Percentiles rank a stretch among this genome's conserved stretches.
Evolutionary conservation across 202 grass and related monocot genomes (phyloP).

Genomic region (Saccharum hybrid): DNA sequence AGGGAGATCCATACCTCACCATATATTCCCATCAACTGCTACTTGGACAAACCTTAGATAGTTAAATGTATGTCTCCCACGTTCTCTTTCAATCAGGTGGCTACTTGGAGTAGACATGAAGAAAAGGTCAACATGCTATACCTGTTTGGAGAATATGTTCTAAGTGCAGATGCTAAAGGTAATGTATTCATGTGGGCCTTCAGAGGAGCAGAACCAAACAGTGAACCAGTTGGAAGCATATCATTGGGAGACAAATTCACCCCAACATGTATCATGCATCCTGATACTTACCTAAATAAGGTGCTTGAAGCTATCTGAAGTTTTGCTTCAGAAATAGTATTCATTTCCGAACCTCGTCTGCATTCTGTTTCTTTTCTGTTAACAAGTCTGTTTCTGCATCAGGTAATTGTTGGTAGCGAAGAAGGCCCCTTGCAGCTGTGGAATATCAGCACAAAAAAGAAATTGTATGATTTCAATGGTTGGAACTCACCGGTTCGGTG

Average conservation of each 20-base stretch:
- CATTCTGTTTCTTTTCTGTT: slow-evolving; percentile 35
- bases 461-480: slow-evolving; percentile 87
- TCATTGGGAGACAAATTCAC: slow-evolving; percentile 70
- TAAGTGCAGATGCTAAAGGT: slow-evolving; percentile 84
- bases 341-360: neutral
- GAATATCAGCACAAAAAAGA: slow-evolving; percentile 90
- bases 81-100: slow-evolving; percentile 60
- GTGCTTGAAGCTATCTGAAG: slow-evolving; percentile 49
- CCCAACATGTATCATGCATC: slow-evolving; percentile 89
- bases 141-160: slow-evolving; percentile 79
- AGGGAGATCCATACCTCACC: slow-evolving; percentile 11
- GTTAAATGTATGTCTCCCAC: slow-evolving; percentile 27
- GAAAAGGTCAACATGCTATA: slow-evolving; percentile 81
- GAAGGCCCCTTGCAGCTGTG: slow-evolving; percentile 87
- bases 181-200: slow-evolving; percentile 90
- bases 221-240: slow-evolving; percentile 84
- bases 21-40: slow-evolving; percentile 15
- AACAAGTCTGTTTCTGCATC: slow-evolving; percentile 42
- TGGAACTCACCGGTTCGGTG: slow-evolving; percentile 79
- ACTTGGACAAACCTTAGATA: neutral
- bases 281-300: slow-evolving; percentile 99
- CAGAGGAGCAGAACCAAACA: slow-evolving; percentile 62
- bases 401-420: slow-evolving; percentile 88
- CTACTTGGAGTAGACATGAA: slow-evolving; percentile 82
- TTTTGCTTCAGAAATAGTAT: slow-evolving; percentile 38